These are phyloP conservation scores for Xylaria acuta DNA, from an alignment of 495 filamentous ascomycete genomes.

Conservation along the genomic window DNA sequence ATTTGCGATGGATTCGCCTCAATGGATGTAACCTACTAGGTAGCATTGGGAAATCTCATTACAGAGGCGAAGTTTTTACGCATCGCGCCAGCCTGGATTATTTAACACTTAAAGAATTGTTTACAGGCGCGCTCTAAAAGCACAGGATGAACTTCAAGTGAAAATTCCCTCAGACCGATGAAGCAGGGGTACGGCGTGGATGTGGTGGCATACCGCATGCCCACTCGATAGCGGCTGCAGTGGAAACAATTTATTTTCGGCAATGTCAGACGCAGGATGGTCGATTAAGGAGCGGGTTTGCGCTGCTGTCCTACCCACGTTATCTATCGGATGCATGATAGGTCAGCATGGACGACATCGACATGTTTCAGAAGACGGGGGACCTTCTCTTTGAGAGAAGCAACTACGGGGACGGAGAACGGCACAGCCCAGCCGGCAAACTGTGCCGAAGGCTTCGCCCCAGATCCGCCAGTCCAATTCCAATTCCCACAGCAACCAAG, in stretches of 20 bases:
- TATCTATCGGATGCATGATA: conserved; percentile 1
- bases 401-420: neutral
- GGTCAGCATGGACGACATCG: neutral
- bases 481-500: neutral
- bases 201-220: neutral
- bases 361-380: neutral
- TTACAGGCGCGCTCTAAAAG: neutral
- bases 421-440: conserved; percentile 2
- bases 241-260: conserved; percentile 1
- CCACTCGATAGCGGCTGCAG: neutral
- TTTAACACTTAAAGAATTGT: neutral
- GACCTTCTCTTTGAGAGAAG: neutral
- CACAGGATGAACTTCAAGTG: neutral
- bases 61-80: neutral
- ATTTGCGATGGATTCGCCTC: neutral
- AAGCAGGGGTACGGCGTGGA: neutral
- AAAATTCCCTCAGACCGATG: neutral
- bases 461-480: conserved; percentile 3
- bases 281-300: neutral
- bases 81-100: neutral
- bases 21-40: neutral
- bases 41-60: neutral
- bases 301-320: neutral
- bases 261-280: neutral
- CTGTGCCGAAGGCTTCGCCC: conserved; percentile 6